A percentile compares a stretch with the other conserved stretches of the same genome.
These are phyloP conservation scores for Nitzschia palea DNA, from an alignment of 108 stramenopile species.

Conservation along the genomic window DNA sequence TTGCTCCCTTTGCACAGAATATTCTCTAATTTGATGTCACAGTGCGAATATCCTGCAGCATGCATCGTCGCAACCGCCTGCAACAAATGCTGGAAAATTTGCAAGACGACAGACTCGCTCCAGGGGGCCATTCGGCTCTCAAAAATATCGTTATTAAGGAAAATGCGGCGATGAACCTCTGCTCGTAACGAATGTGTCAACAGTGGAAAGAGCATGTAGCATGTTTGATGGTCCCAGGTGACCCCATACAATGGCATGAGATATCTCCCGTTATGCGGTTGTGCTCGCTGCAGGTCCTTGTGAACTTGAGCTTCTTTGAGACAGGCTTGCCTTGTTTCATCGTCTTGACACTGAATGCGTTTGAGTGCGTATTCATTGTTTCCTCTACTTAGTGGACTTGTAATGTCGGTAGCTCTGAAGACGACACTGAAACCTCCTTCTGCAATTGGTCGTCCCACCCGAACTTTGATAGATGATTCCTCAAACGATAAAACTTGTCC, in stretches of 20 bases:
- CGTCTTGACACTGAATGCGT: conserved; percentile 61
- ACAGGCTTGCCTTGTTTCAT: conserved; percentile 56
- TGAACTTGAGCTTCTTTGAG: conserved; percentile 73
- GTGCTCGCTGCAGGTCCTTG: conserved; percentile 27
- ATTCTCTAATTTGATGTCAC: conserved; percentile 87
- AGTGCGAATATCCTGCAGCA: conserved; percentile 59
- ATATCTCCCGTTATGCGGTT: conserved; percentile 20
- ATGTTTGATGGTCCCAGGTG: conserved; percentile 30
- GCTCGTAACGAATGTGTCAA: conserved; percentile 55
- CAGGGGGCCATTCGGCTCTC: conserved; percentile 23
- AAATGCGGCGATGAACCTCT: conserved; percentile 64
- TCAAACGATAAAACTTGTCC: conserved; percentile 42
- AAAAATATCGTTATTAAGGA: not conserved
- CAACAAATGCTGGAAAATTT: conserved; percentile 55
- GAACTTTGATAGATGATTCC: conserved; percentile 47
- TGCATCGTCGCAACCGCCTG: conserved; percentile 65
- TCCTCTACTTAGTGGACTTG: not conserved
- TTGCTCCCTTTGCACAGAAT: conserved; percentile 43
- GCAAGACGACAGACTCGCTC: conserved; percentile 38
- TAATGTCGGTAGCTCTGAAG: conserved; percentile 49
- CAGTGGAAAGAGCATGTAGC: conserved; percentile 85
- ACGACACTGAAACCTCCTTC: conserved; percentile 81
- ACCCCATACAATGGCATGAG: conserved; percentile 45
- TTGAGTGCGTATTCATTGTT: conserved; percentile 59
- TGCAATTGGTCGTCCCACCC: conserved; percentile 60